Percentiles rank a stretch among this genome's conserved stretches.
Conservation (phyloP, 768 basidiomycete genomes). For the Epithele typhae region DNA sequence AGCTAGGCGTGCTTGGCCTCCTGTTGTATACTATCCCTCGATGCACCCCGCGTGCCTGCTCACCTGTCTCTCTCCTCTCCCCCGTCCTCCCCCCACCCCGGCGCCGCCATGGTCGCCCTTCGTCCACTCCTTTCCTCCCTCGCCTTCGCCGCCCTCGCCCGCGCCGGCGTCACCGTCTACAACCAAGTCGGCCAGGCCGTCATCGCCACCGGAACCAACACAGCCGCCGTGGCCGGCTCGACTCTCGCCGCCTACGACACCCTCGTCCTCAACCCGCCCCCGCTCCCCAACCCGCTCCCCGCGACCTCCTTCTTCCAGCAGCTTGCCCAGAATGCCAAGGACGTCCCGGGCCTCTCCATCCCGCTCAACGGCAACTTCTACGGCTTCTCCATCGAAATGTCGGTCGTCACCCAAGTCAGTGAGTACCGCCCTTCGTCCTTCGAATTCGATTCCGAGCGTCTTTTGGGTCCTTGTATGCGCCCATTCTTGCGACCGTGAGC, state of each 20-base stretch:
- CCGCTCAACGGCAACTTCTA: slow-evolving; percentile 52
- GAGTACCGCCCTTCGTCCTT: slow-evolving; percentile 24
- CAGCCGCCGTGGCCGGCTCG: slow-evolving; percentile 30
- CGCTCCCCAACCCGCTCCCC: slow-evolving; percentile 41
- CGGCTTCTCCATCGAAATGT: slow-evolving; percentile 76
- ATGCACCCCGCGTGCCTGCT: too few species aligned
- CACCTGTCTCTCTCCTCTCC: neutral
- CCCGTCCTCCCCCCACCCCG: neutral
- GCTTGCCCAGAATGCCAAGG: slow-evolving; percentile 24
- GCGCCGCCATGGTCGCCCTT: slow-evolving; percentile 2
- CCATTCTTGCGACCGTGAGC: too few species aligned
- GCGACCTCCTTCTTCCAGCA: slow-evolving; percentile 41
- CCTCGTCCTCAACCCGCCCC: slow-evolving; percentile 44
- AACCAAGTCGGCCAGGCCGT: slow-evolving; percentile 14
- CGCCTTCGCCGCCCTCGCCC: slow-evolving; percentile 1
- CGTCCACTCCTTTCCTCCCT: slow-evolving; percentile 9
- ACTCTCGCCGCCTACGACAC: slow-evolving; percentile 48
- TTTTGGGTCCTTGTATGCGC: too few species aligned
- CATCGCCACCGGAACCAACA: slow-evolving; percentile 10
- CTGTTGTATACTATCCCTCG: too few species aligned
- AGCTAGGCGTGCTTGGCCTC: too few species aligned
- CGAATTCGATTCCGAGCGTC: too few species aligned
- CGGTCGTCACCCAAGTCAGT: slow-evolving; percentile 64
- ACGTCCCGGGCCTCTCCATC: slow-evolving; percentile 34
- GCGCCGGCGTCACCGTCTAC: slow-evolving; percentile 21